These are phyloP conservation scores for Lactifluus volemus DNA, from an alignment of 768 basidiomycete species.

Conservation along the genomic window DNA sequence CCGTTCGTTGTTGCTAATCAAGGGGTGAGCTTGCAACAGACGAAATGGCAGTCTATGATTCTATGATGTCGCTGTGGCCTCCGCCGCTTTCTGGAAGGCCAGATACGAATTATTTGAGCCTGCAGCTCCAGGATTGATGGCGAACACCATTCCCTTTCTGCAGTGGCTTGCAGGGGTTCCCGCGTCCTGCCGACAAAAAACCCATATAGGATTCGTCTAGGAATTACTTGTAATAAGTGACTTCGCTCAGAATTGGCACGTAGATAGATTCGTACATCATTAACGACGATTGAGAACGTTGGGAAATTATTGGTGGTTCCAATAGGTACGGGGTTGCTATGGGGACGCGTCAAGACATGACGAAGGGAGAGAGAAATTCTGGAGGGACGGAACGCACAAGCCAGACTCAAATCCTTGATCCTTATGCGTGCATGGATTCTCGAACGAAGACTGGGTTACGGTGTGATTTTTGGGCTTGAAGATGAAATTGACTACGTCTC, in stretches of 20 bases:
- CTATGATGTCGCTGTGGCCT: neutral
- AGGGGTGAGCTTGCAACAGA: constrained; percentile 1
- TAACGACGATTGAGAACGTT: constrained; percentile 22
- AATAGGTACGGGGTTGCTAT: constrained; percentile 23
- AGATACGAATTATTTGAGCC: constrained; percentile 1
- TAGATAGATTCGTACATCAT: constrained; percentile 17
- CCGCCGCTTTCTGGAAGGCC: neutral
- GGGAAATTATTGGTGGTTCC: constrained; percentile 5
- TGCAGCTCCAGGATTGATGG: constrained; percentile 21
- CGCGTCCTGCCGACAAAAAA: constrained; percentile 22
- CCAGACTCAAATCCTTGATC: constrained; percentile 24
- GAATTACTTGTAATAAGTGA: neutral
- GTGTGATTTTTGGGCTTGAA: constrained; percentile 27
- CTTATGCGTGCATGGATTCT: constrained; percentile 21
- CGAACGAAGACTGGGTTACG: constrained; percentile 26
- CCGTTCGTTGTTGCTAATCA: neutral
- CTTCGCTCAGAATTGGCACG: neutral
- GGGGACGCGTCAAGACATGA: neutral
- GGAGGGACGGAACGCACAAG: constrained; percentile 21
- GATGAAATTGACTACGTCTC: constrained; percentile 22
- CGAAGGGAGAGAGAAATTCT: neutral
- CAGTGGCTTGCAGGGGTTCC: constrained; percentile 15
- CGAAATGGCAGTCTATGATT: constrained; percentile 16
- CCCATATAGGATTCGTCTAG: constrained; percentile 22
- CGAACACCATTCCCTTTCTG: constrained; percentile 26